Base-by-base conservation (phyloP, 805 yeast genomes). In the Scheffersomyces lignosus region DNA sequence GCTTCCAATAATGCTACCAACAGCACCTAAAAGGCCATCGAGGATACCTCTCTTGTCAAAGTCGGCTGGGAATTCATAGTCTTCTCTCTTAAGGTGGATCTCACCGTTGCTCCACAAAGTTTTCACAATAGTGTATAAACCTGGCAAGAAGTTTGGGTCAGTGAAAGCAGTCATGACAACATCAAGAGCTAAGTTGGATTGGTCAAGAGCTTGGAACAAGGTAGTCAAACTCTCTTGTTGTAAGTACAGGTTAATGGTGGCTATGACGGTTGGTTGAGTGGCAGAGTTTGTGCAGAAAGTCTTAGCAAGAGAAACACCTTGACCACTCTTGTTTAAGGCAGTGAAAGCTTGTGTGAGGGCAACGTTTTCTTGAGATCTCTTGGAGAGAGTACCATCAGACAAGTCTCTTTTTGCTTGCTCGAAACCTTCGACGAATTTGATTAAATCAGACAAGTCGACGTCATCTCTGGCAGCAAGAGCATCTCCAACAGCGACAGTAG, bases 111-210 rank as follows among this genome's bases (percentile, higher is more conserved):
- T 38, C 29, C 45, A 44, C 34, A 41, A 41, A 12, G 32, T 36
- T 29, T 49, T 36, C 16, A 43, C 37, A 18, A 51, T 41, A 7
- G 34, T 34, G 4, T 43, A 43, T 7, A 47, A 32, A 10, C 58
- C 58, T 1, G 51, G 45, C 17, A 48, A 37, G 14, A 41, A 31
- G 24, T 46, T 47, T 34, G 47, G 47, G 39, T 53, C 51, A 16
- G 45, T 43, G 33, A 53, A 47, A 18, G 51, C 24, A 38, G 45
- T 24, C 40, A 48, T 37, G 20, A 49, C 51, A 26, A 53, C 29
- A 40, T 51, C 56, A 15, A 51, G 37, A 3, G 46, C 55, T 37
- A 53, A 45, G 12, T 48, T 49, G 7, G 55, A 50, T 15, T 43
- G 16, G 27, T 48, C 51, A 5, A 48, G 46, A 5, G 47, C 44